phyloP scores from a whole-genome alignment of 345 rosid species.

The Eucalyptus decipiens region DNA sequence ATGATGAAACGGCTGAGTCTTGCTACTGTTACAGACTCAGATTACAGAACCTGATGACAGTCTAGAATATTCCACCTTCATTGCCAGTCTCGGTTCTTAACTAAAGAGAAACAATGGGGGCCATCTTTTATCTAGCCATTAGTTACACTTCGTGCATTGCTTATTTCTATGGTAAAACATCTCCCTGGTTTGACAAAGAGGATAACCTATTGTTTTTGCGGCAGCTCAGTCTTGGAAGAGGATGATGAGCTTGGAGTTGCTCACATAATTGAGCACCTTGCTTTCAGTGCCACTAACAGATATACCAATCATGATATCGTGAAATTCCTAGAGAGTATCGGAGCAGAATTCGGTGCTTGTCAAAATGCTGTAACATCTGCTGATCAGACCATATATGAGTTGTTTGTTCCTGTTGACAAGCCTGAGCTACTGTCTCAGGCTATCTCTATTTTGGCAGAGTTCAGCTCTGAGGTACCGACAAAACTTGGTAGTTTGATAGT shows the following conservation, averaged over 20 bases:
- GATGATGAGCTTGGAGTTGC: conserved; percentile 95
- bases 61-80: background rate
- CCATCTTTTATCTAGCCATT: background rate
- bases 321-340: conserved; percentile 84
- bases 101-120: background rate
- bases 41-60: background rate
- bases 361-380: conserved; percentile 90
- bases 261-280: conserved; percentile 92
- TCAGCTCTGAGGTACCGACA: conserved; percentile 64
- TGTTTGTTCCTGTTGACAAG: conserved; percentile 89
- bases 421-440: conserved; percentile 68
- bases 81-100: background rate
- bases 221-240: conserved; percentile 98
- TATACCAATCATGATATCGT: conserved; percentile 88
- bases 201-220: conserved; percentile 30
- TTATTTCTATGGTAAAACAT: background rate
- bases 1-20: background rate
- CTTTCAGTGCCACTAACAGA: conserved; percentile 78
- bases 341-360: conserved; percentile 95
- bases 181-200: background rate
- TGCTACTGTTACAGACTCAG: background rate
- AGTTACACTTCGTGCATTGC: background rate
- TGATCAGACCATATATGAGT: conserved; percentile 83
- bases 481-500: background rate
- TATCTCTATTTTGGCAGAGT: conserved; percentile 77